phyloP scores from a whole-genome alignment of 352 stramenopile species.

The Globisporangium uncinulatum region DNA sequence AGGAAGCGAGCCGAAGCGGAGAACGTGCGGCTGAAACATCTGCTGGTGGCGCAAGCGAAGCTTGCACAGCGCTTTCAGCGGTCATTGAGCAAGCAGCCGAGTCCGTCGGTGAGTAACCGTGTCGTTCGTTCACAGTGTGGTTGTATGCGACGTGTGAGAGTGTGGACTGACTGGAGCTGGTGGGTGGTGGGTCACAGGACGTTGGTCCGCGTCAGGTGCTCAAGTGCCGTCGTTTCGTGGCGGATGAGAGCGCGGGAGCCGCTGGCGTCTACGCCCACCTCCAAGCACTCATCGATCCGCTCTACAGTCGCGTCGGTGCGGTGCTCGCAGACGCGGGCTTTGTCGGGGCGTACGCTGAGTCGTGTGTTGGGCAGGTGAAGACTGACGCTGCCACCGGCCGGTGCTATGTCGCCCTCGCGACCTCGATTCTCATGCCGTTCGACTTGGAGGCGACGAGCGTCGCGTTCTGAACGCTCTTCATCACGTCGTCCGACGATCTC shows the following conservation, averaged over 20 bases:
- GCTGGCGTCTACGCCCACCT: not conserved
- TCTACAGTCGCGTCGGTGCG: not conserved
- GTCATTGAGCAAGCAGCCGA: not conserved
- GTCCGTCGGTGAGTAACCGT: not conserved
- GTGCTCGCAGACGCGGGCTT: not conserved
- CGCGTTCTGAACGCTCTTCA: not conserved
- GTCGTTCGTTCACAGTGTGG: not conserved
- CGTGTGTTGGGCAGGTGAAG: not conserved
- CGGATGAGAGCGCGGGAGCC: not conserved
- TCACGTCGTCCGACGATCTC: not conserved
- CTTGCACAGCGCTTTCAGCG: not conserved
- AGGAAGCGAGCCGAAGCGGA: not conserved
- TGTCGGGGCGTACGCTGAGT: not conserved
- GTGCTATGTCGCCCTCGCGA: not conserved
- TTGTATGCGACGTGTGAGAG: too few species aligned
- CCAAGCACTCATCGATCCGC: not conserved
- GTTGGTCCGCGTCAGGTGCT: not conserved
- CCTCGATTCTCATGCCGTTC: not conserved
- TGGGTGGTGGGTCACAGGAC: not conserved
- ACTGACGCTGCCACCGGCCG: not conserved
- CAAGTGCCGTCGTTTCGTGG: not conserved
- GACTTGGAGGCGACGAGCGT: not conserved
- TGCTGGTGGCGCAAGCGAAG: not conserved
- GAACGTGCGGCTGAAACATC: not conserved
- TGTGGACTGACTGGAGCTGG: not conserved